These are phyloP conservation scores for Hypericum perforatum DNA, from an alignment of 345 rosid species.

Conservation along the genomic window DNA sequence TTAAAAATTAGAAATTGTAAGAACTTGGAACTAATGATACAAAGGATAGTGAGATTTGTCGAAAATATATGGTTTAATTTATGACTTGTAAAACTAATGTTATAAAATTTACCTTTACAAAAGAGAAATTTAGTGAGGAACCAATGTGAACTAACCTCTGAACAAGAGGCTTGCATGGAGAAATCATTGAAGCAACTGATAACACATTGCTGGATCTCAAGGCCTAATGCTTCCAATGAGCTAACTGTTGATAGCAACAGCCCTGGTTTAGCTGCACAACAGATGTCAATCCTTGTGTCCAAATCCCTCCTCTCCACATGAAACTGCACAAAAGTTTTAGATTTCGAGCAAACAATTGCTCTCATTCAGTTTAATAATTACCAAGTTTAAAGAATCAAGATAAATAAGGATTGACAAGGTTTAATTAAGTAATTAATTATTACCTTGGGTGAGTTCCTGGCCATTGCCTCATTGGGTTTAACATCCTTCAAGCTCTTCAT, in stretches of 20 bases:
- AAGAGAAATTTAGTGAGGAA: neutral
- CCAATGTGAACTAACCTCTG: conserved; percentile 37
- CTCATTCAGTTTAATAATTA: neutral
- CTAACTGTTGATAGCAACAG: conserved; percentile 62
- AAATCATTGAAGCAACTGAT: conserved; percentile 87
- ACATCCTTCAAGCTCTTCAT: conserved; percentile 33
- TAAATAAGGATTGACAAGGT: too few species aligned
- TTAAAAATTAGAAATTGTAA: neutral
- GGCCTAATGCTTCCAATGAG: conserved; percentile 74
- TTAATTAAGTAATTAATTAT: neutral
- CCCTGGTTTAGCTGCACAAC: conserved; percentile 80
- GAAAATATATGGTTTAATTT: neutral
- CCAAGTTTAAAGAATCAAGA: too few species aligned
- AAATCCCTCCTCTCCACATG: conserved; percentile 48
- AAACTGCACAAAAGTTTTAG: conserved; percentile 37
- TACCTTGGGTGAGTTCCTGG: conserved; percentile 91
- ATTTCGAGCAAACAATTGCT: neutral
- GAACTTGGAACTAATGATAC: neutral
- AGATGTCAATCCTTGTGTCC: conserved; percentile 55
- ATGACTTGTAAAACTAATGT: neutral
- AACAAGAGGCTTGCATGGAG: conserved; percentile 87
- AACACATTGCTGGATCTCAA: conserved; percentile 87
- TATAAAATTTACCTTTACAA: neutral
- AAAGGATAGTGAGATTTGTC: too few species aligned
- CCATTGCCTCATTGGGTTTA: conserved; percentile 41